Conservation (phyloP, 257 asterid genomes). For the Capsicum rhomboideum region DNA sequence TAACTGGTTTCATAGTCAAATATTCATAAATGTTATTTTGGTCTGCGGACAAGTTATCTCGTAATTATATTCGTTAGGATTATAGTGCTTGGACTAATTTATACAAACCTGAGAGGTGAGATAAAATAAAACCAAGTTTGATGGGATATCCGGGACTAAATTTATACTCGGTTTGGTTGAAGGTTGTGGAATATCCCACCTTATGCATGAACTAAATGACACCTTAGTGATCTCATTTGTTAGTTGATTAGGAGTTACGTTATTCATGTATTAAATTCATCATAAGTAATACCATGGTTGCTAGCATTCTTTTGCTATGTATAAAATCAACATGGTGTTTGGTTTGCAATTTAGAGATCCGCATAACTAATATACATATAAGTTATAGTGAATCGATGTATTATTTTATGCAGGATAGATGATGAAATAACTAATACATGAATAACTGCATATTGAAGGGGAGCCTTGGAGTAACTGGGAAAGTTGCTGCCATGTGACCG, state of each 20-base stretch:
- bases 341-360: not conserved
- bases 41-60: not conserved
- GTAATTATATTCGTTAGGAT: not conserved
- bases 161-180: not conserved
- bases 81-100: not conserved
- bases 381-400: rapidly evolving
- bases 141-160: not conserved
- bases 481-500: no score
- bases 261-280: not conserved
- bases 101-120: no score
- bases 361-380: not conserved
- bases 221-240: not conserved
- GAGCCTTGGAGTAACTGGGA: no score
- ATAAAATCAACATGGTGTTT: not conserved
- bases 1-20: not conserved
- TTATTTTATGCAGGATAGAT: not conserved
- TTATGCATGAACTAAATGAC: not conserved
- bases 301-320: not conserved
- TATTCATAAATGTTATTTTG: not conserved
- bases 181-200: not conserved
- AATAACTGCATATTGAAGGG: no score
- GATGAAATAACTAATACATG: not conserved
- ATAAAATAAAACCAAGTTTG: not conserved
- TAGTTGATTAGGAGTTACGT: not conserved
- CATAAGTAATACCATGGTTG: not conserved